Evolutionary conservation across 768 basidiomycete genomes (phyloP).

Genomic region (Termitomyces sp.): DNA sequence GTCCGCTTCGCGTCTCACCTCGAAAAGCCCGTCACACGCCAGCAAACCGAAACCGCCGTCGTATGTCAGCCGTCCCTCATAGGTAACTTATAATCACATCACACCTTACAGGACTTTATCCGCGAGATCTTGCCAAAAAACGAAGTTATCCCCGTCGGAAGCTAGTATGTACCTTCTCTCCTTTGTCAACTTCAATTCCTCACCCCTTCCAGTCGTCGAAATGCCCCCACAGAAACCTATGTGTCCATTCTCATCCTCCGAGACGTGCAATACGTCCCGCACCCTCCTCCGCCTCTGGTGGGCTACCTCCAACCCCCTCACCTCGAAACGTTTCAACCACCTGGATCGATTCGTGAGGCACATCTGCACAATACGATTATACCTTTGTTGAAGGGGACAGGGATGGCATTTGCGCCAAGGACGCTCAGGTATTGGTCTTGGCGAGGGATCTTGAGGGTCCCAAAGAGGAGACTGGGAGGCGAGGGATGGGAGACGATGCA

Average conservation of each 20-base stretch:
- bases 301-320: neutral
- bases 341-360: neutral
- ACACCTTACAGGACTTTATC: slow-evolving; percentile 38
- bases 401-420: slow-evolving; percentile 36
- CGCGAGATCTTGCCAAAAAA: slow-evolving; percentile 40
- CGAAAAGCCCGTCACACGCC: slow-evolving; percentile 25
- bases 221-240: slow-evolving; percentile 24
- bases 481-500: slow-evolving; percentile 13
- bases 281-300: slow-evolving; percentile 21
- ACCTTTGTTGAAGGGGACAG: slow-evolving; percentile 35
- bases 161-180: slow-evolving; percentile 39
- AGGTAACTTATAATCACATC: neutral
- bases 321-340: neutral
- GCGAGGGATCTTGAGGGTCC: slow-evolving; percentile 48
- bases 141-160: slow-evolving; percentile 45
- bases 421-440: slow-evolving; percentile 30
- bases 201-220: slow-evolving; percentile 39
- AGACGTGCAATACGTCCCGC: slow-evolving; percentile 35
- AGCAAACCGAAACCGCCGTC: slow-evolving; percentile 38
- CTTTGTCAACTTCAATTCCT: neutral
- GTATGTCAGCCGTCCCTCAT: slow-evolving; percentile 20
- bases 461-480: slow-evolving; percentile 20
- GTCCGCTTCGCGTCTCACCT: slow-evolving; percentile 36
- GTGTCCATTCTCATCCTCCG: slow-evolving; percentile 42
- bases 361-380: slow-evolving; percentile 30